These are phyloP conservation scores for Petunia hybrid DNA, from an alignment of 305 asterid species.

Conservation along the genomic window DNA sequence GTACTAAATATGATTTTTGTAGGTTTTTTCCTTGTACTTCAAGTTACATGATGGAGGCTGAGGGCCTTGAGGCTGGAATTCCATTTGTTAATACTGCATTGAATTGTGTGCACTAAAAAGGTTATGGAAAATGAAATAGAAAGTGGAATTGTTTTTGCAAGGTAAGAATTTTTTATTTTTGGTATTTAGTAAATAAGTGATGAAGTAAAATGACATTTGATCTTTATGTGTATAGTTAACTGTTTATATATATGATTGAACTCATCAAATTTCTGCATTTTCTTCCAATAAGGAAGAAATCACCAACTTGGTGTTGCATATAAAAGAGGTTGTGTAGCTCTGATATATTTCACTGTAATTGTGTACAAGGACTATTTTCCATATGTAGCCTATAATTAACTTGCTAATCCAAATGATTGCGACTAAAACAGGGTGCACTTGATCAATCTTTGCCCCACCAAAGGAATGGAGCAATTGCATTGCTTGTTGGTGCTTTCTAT, in stretches of 20 bases:
- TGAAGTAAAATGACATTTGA: background rate
- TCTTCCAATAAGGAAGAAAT: background rate
- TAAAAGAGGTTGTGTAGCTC: background rate
- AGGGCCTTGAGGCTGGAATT: background rate
- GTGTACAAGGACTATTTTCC: slow-evolving; percentile 15
- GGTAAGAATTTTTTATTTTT: background rate
- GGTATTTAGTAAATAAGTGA: background rate
- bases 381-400: background rate
- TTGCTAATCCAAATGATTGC: slow-evolving; percentile 2
- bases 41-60: background rate
- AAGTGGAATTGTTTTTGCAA: background rate
- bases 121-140: slow-evolving; percentile 1
- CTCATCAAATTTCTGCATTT: slow-evolving; percentile 3
- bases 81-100: background rate
- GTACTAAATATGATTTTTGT: slow-evolving; percentile 43
- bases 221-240: background rate
- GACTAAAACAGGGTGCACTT: slow-evolving; percentile 68
- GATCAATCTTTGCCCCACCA: slow-evolving; percentile 87
- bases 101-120: background rate
- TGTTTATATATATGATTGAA: background rate
- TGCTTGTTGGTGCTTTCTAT: slow-evolving; percentile 91
- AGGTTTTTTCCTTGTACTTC: background rate
- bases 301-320: background rate
- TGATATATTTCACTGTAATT: background rate
- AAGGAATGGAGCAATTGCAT: slow-evolving; percentile 86